Percentiles rank a stretch among this genome's conserved stretches.
phyloP scores from a whole-genome alignment of 2,329 filamentous ascomycete species.

The Cladosporium sp. region DNA sequence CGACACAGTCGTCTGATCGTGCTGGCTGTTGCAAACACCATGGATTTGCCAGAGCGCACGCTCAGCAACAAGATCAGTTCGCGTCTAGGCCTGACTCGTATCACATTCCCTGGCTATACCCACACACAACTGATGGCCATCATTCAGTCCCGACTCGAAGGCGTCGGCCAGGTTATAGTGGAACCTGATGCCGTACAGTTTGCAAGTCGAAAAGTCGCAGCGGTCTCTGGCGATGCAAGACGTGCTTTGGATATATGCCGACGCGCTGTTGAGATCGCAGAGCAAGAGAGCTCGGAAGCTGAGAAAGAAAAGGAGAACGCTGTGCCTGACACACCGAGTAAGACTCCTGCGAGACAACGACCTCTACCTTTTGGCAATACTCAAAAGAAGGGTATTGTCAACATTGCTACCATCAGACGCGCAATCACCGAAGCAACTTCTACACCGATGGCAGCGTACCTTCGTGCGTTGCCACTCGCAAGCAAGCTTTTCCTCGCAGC shows the following conservation, averaged over 20 bases:
- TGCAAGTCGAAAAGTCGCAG: slow-evolving; percentile 92
- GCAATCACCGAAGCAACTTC: slow-evolving; percentile 95
- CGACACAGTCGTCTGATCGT: slow-evolving; percentile 92
- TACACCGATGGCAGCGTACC: slow-evolving; percentile 85
- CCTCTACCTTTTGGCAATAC: slow-evolving; percentile 28
- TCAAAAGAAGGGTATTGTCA: slow-evolving; percentile 62
- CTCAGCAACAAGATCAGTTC: slow-evolving; percentile 98
- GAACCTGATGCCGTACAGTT: slow-evolving; percentile 94
- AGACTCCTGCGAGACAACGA: slow-evolving; percentile 45
- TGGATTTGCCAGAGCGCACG: slow-evolving; percentile 95
- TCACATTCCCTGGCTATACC: slow-evolving; percentile 96
- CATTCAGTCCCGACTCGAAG: slow-evolving; percentile 88
- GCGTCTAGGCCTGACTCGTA: slow-evolving; percentile 77
- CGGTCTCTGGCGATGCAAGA: slow-evolving; percentile 90
- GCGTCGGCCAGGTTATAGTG: slow-evolving; percentile 79
- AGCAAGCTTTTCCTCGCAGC: slow-evolving; percentile 85
- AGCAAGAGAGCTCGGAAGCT: slow-evolving; percentile 59
- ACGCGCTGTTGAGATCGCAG: slow-evolving; percentile 90
- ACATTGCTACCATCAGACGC: slow-evolving; percentile 87
- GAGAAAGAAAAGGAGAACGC: slow-evolving; percentile 37
- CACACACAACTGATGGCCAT: slow-evolving; percentile 97
- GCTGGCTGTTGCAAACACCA: slow-evolving; percentile 95
- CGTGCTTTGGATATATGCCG: slow-evolving; percentile 93
- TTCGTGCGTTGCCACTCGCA: slow-evolving; percentile 76
- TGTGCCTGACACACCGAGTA: slow-evolving; percentile 64